Conservation (phyloP, 139 green algal genomes). For the Chlorella sp. region DNA sequence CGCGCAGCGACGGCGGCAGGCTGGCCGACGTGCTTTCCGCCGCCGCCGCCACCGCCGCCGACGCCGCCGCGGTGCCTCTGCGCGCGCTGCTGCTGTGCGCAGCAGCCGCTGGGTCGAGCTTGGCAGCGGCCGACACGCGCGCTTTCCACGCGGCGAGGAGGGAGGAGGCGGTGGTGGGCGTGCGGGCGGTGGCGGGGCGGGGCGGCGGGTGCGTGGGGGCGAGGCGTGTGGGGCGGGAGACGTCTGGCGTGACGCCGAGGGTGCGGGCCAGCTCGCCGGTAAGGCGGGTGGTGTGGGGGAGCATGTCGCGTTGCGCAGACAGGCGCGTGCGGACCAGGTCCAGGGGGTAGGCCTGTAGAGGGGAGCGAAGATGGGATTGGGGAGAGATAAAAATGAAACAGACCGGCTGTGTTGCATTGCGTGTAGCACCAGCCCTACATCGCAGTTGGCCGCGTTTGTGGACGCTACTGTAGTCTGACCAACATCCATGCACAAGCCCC, state of each 20-base stretch:
- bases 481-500: background rate
- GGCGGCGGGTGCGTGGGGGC: too few relatives aligned
- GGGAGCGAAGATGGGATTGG: too few relatives aligned
- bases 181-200: background rate
- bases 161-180: too few relatives aligned
- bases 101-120: too few relatives aligned
- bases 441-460: too few relatives aligned
- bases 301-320: slow-evolving; percentile 45
- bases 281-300: background rate
- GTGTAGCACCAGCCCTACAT: too few relatives aligned
- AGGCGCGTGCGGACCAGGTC: slow-evolving; percentile 91
- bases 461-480: too few relatives aligned
- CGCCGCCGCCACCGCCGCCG: background rate
- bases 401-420: background rate
- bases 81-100: too few relatives aligned
- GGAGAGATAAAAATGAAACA: background rate
- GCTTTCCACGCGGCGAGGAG: too few relatives aligned
- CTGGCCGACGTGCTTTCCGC: background rate
- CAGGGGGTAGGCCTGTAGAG: slow-evolving; percentile 75
- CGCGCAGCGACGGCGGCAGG: background rate
- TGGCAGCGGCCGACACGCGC: too few relatives aligned
- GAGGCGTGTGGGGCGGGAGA: background rate
- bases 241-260: background rate
- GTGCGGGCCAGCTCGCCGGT: background rate
- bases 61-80: background rate